Conservation (phyloP, 1,284 basidiomycete genomes). For the Boletellus sp. region DNA sequence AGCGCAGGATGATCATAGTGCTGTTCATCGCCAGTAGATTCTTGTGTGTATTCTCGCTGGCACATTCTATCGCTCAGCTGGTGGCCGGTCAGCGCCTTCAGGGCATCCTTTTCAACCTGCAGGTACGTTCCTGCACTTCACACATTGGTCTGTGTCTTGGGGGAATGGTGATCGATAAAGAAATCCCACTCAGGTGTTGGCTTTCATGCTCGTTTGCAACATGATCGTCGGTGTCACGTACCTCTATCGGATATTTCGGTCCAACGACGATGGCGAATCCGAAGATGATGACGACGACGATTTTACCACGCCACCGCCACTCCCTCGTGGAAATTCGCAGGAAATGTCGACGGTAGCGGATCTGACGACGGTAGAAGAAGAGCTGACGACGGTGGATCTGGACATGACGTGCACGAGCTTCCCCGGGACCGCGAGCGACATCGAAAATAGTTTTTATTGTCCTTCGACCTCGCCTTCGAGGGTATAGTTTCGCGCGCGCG, state of each 20-base stretch:
- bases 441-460: not conserved
- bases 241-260: conserved; percentile 6
- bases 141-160: not conserved
- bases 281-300: not conserved
- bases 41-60: conserved; percentile 1
- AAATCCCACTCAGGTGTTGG: not conserved
- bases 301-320: not conserved
- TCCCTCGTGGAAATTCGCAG: no score
- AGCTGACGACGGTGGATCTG: conserved; percentile 1
- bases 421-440: not conserved
- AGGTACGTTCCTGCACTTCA: not conserved
- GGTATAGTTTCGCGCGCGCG: no score
- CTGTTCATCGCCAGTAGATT: conserved; percentile 2
- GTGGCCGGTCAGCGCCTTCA: not conserved
- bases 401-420: not conserved
- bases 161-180: not conserved
- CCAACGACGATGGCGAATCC: no score
- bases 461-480: no score
- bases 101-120: not conserved
- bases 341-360: no score
- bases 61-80: not conserved
- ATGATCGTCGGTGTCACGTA: conserved; percentile 14
- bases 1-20: not conserved
- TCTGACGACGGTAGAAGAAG: no score
- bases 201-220: conserved; percentile 14